Conservation (phyloP, 2,329 filamentous ascomycete genomes). For the Coniochaeta sp. region DNA sequence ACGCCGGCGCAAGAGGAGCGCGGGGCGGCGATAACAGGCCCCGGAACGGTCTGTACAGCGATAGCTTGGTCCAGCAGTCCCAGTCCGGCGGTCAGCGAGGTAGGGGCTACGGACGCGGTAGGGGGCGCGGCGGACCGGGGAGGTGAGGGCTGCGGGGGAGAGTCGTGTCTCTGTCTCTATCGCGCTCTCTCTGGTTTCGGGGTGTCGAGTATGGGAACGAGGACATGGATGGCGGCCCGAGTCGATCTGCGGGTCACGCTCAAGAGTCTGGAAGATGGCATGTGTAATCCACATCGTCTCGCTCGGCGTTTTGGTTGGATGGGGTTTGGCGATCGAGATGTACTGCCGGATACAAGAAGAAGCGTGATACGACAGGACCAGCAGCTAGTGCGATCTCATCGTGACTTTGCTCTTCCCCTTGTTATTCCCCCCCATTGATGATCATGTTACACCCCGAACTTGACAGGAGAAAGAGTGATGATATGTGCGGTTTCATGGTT, state of each 20-base stretch:
- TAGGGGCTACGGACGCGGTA: neutral
- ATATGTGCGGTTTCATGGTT: neutral
- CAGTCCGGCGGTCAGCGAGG: neutral
- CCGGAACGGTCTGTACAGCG: slow-evolving; percentile 40
- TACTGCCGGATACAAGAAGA: neutral
- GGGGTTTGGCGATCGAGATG: neutral
- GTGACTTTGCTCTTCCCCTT: neutral
- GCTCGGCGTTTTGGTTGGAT: neutral
- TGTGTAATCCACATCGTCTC: neutral
- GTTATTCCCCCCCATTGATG: no score
- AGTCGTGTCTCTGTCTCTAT: no score
- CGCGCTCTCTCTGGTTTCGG: neutral
- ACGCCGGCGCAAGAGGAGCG: neutral
- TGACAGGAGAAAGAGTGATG: no score
- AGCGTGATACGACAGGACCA: neutral
- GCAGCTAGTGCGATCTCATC: neutral
- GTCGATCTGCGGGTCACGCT: no score
- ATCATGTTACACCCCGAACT: no score
- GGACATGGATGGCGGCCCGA: no score
- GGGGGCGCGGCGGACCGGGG: neutral
- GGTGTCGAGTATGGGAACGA: neutral
- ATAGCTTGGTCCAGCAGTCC: slow-evolving; percentile 27
- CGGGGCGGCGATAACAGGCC: neutral
- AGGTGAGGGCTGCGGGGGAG: neutral
- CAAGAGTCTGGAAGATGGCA: no score